A percentile compares a stretch with the other conserved stretches of the same genome.
Evolutionary conservation across 768 basidiomycete species (phyloP).

Genomic region (Leucocoprinus birnbaumii): DNA sequence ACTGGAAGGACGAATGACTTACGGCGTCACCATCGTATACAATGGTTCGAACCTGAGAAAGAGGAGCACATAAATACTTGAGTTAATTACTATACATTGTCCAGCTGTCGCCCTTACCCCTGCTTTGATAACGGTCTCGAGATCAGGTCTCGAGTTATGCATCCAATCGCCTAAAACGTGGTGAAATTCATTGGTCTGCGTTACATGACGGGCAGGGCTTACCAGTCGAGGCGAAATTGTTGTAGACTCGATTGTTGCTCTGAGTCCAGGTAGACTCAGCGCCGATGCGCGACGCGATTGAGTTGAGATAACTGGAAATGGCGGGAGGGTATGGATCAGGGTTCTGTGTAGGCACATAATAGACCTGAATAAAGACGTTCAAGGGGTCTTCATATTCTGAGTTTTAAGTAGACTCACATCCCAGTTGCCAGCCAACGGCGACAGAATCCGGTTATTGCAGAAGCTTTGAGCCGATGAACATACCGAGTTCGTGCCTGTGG

Average conservation of each 20-base stretch:
- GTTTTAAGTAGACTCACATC: slow-evolving; percentile 33
- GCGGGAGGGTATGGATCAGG: slow-evolving; percentile 49
- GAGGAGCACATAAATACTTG: background rate
- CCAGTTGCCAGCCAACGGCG: slow-evolving; percentile 50
- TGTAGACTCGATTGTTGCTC: slow-evolving; percentile 38
- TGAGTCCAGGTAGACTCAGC: slow-evolving; percentile 40
- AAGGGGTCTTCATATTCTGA: background rate
- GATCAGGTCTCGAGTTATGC: slow-evolving; percentile 41
- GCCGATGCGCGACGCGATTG: slow-evolving; percentile 35
- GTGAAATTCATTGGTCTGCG: background rate
- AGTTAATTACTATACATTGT: background rate
- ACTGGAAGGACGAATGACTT: slow-evolving; percentile 14
- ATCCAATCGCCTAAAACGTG: slow-evolving; percentile 53
- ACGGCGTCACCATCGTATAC: slow-evolving; percentile 60
- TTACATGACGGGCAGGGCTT: slow-evolving; percentile 9
- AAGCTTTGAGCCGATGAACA: slow-evolving; percentile 40
- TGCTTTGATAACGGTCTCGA: slow-evolving; percentile 58
- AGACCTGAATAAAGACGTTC: slow-evolving; percentile 27
- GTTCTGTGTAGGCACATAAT: slow-evolving; percentile 40
- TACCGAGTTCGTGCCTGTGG: too few species aligned
- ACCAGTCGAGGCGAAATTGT: slow-evolving; percentile 44
- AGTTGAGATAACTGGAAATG: slow-evolving; percentile 28
- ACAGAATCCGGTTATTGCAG: slow-evolving; percentile 57
- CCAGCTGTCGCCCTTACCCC: slow-evolving; percentile 28
- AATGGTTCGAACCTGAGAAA: slow-evolving; percentile 36